Percentiles rank a stretch among this genome's conserved stretches.
These are phyloP conservation scores for Hypholoma fasciculare DNA, from an alignment of 768 basidiomycete genomes.

Conservation along the genomic window DNA sequence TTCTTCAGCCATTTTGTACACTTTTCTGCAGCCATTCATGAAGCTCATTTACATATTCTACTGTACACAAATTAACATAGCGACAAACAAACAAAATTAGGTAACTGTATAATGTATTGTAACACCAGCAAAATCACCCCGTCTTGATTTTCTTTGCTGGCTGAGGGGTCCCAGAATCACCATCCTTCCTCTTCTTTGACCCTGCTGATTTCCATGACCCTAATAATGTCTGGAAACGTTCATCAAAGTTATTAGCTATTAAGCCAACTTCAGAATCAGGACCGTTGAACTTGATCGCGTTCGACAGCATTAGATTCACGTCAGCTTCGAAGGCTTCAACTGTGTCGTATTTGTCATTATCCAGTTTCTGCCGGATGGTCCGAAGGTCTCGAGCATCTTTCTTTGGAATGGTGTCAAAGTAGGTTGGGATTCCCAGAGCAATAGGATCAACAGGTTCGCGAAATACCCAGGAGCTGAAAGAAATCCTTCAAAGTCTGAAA, in stretches of 20 bases:
- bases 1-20: not conserved
- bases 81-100: conserved; percentile 11
- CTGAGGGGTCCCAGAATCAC: conserved; percentile 61
- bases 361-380: conserved; percentile 80
- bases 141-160: conserved; percentile 70
- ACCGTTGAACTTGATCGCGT: conserved; percentile 90
- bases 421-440: conserved; percentile 78
- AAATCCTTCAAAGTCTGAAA: conserved; percentile 3
- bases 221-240: conserved; percentile 56
- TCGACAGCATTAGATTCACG: conserved; percentile 82
- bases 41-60: conserved; percentile 19
- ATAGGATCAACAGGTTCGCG: conserved; percentile 90
- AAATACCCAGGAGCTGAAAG: conserved; percentile 70
- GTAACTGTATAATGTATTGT: conserved; percentile 14
- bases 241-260: conserved; percentile 49
- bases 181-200: conserved; percentile 76
- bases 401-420: conserved; percentile 81
- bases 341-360: conserved; percentile 79
- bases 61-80: conserved; percentile 23
- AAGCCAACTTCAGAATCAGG: conserved; percentile 75
- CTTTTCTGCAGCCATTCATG: not conserved
- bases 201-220: conserved; percentile 45
- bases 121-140: conserved; percentile 31
- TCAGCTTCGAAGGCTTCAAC: conserved; percentile 83
- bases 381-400: conserved; percentile 87